A percentile compares a stretch with the other conserved stretches of the same genome.
Conservation (phyloP, 2,329 filamentous ascomycete genomes). For the Neonectria ditissima region DNA sequence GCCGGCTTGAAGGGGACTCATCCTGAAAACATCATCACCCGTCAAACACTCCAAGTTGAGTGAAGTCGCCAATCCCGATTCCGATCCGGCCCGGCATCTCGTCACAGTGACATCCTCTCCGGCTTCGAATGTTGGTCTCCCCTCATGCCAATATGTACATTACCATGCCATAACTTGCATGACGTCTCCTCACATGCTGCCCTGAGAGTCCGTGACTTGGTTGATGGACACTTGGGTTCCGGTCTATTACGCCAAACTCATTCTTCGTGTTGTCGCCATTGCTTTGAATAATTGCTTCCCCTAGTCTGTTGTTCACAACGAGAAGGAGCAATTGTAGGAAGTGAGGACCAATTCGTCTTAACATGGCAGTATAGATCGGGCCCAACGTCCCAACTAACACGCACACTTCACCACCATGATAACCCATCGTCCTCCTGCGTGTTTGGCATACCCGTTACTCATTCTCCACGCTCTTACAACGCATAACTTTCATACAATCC, state of each 20-base stretch:
- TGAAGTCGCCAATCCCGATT: slow-evolving; percentile 12
- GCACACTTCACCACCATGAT: neutral
- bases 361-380: slow-evolving; percentile 7
- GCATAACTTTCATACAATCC: slow-evolving; percentile 4
- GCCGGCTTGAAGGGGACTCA: slow-evolving; percentile 26
- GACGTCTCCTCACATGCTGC: neutral
- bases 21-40: slow-evolving; percentile 8
- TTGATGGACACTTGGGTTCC: neutral
- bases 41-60: slow-evolving; percentile 20
- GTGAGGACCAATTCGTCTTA: neutral
- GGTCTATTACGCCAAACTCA: slow-evolving; percentile 6
- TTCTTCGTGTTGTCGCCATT: neutral
- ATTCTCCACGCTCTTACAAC: neutral
- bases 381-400: neutral
- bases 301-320: neutral
- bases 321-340: slow-evolving; percentile 21
- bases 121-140: slow-evolving; percentile 36
- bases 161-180: slow-evolving; percentile 7
- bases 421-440: neutral
- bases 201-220: neutral
- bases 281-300: slow-evolving; percentile 7
- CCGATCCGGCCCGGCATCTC: slow-evolving; percentile 22
- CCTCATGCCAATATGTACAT: slow-evolving; percentile 4
- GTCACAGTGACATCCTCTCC: slow-evolving; percentile 26
- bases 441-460: neutral